Conservation (phyloP, 2,329 filamentous ascomycete genomes). For the Lachnellula arida region DNA sequence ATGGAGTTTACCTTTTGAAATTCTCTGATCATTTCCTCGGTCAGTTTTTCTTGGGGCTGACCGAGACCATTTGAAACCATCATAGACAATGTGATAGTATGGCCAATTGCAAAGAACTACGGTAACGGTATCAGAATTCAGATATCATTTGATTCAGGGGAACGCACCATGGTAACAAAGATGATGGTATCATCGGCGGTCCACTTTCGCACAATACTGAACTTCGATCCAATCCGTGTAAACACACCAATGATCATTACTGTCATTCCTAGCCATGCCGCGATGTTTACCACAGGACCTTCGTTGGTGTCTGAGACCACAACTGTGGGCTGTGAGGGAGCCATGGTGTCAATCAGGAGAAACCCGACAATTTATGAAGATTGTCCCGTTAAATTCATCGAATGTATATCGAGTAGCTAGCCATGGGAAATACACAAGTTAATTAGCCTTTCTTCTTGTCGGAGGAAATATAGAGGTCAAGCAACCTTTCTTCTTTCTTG, state of each 20-base stretch:
- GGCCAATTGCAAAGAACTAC: neutral
- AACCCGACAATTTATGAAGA: neutral
- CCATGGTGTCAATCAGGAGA: neutral
- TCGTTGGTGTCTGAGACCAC: slow-evolving; percentile 37
- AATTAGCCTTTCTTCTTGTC: too few relatives aligned
- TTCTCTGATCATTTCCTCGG: neutral
- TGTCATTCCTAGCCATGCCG: slow-evolving; percentile 34
- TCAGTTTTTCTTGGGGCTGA: slow-evolving; percentile 10
- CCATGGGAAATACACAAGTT: too few relatives aligned
- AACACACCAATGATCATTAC: slow-evolving; percentile 34
- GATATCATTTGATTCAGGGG: neutral
- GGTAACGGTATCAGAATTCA: neutral
- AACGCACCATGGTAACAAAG: slow-evolving; percentile 11
- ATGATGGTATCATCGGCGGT: slow-evolving; percentile 17
- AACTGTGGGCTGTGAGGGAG: slow-evolving; percentile 27
- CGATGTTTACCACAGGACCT: slow-evolving; percentile 36
- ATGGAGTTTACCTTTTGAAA: slow-evolving; percentile 18
- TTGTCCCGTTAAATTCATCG: neutral
- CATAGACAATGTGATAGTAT: slow-evolving; percentile 8
- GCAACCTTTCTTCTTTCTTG: too few relatives aligned
- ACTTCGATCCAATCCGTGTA: slow-evolving; percentile 31
- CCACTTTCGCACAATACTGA: slow-evolving; percentile 11
- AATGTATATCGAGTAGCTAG: too few relatives aligned
- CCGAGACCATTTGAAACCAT: slow-evolving; percentile 20
- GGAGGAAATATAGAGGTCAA: too few relatives aligned